phyloP scores from a whole-genome alignment of 129 eudicot genomes.

The carrot (Daucus carota) region DH1_v3.0 NC_030381.2:2303001-2303500 shows the following conservation, averaged over 20 bases:
- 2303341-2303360: neutral
- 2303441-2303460: neutral
- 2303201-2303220: too few relatives aligned
- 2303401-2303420: neutral
- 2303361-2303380: neutral
- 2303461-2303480: slow-evolving; percentile 45
- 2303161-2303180: neutral
- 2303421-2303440: neutral
- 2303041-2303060: too few relatives aligned
- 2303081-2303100: neutral
- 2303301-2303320: neutral
- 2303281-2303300: neutral
- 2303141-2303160: neutral
- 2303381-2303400: neutral
- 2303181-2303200: neutral
- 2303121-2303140: neutral
- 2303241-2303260: neutral
- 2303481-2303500: slow-evolving; percentile 59
- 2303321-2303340: neutral
- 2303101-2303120: neutral
- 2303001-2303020: neutral
- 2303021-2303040: neutral
- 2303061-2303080: too few relatives aligned
- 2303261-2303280: neutral
- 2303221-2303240: neutral